A percentile compares a stretch with the other conserved stretches of the same genome.
These are phyloP conservation scores for Crassisporium funariophilum DNA, from an alignment of 768 basidiomycete species.

Conservation along the genomic window DNA sequence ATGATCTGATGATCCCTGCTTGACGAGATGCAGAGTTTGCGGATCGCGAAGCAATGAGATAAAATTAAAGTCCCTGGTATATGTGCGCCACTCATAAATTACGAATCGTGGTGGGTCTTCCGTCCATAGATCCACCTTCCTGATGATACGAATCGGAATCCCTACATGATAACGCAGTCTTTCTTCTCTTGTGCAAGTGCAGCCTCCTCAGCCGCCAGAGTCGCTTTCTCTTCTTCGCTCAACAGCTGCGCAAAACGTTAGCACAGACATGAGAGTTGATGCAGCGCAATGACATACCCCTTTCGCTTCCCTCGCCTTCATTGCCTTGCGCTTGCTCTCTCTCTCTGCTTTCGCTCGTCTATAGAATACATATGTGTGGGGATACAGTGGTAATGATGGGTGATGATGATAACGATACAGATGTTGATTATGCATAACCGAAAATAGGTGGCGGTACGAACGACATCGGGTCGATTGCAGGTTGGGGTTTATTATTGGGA, in stretches of 20 bases:
- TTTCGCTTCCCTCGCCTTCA: conserved; percentile 74
- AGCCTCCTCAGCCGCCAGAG: conserved; percentile 55
- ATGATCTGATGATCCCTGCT: too few species aligned
- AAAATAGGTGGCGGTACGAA: conserved; percentile 73
- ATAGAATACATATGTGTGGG: conserved; percentile 15
- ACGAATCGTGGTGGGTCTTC: conserved; percentile 3
- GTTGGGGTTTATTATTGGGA: conserved; percentile 38
- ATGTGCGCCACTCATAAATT: too few species aligned
- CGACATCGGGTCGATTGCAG: conserved; percentile 43
- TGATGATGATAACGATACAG: conserved; percentile 21
- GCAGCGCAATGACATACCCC: conserved; percentile 50
- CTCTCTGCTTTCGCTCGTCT: conserved; percentile 78
- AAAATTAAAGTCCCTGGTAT: too few species aligned
- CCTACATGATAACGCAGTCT: conserved; percentile 64
- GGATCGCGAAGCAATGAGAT: too few species aligned
- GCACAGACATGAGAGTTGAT: not conserved
- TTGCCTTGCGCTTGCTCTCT: conserved; percentile 67
- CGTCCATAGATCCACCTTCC: not conserved
- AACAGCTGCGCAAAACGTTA: conserved; percentile 42
- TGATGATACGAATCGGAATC: too few species aligned
- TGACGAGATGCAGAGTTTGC: too few species aligned
- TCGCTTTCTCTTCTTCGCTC: conserved; percentile 64
- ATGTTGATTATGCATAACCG: conserved; percentile 55
- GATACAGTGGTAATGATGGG: conserved; percentile 20
- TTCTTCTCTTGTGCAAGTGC: conserved; percentile 42